These are phyloP conservation scores for Ophidiomyces ophidiicola DNA, from an alignment of 2,329 filamentous ascomycete species.

Conservation along the genomic window DNA sequence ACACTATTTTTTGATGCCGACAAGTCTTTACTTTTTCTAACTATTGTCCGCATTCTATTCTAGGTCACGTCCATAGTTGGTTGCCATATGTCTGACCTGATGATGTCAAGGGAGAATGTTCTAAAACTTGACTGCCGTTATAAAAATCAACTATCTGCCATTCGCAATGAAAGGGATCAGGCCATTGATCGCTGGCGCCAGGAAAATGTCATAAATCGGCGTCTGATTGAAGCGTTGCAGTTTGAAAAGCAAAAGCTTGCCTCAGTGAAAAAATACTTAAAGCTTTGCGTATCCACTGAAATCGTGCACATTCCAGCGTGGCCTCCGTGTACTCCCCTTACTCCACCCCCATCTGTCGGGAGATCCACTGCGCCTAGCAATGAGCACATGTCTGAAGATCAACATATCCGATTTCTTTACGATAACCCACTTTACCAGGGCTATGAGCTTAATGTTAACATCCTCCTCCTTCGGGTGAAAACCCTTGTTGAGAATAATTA, in stretches of 20 bases:
- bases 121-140: not conserved
- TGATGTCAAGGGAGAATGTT: not conserved
- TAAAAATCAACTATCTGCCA: slow-evolving; percentile 3
- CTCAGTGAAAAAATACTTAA: not conserved
- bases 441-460: slow-evolving; percentile 8
- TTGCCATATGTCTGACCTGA: not conserved
- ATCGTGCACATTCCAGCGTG: slow-evolving; percentile 1
- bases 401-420: slow-evolving; percentile 3
- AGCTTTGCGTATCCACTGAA: not conserved
- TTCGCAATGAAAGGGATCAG: slow-evolving; percentile 8
- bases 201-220: not conserved
- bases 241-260: not conserved
- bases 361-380: not conserved
- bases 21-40: too few relatives aligned
- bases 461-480: slow-evolving; percentile 1
- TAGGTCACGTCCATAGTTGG: not conserved
- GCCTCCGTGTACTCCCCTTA: not conserved
- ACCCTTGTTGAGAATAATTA: slow-evolving; percentile 3
- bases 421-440: slow-evolving; percentile 10
- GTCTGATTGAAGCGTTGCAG: slow-evolving; percentile 4
- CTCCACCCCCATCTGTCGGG: slow-evolving; percentile 2
- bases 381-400: not conserved
- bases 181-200: slow-evolving; percentile 4
- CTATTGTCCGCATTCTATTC: not conserved
- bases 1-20: too few relatives aligned